These are phyloP conservation scores for Alternaria hordeiaustralica DNA, from an alignment of 2,329 filamentous ascomycete genomes.

Conservation along the genomic window DNA sequence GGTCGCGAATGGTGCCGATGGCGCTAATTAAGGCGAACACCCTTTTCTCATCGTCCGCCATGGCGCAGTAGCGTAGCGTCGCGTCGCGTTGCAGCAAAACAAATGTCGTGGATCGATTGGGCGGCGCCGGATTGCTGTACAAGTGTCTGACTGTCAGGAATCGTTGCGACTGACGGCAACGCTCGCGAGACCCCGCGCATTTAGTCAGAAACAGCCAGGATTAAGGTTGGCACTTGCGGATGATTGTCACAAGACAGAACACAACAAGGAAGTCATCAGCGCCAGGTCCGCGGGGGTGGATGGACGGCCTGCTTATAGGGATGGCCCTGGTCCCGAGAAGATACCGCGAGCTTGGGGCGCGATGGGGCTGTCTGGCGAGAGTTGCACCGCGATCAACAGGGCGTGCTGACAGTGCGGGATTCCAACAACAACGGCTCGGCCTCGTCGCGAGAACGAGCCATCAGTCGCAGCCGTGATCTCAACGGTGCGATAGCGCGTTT, in stretches of 20 bases:
- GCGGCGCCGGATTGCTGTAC: conserved; percentile 5
- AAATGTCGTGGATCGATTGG: conserved; percentile 4
- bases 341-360: conserved; percentile 1
- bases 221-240: conserved; percentile 19
- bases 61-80: conserved; percentile 21
- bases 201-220: conserved; percentile 1
- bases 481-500: conserved; percentile 4
- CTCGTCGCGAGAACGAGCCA: not conserved
- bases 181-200: conserved; percentile 6
- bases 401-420: not conserved
- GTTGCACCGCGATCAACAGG: not conserved
- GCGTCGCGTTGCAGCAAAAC: conserved; percentile 26
- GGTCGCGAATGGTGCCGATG: conserved; percentile 38
- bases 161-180: conserved; percentile 4
- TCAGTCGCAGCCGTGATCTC: not conserved
- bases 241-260: conserved; percentile 6
- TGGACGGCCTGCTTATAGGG: conserved; percentile 2
- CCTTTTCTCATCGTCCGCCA: conserved; percentile 36
- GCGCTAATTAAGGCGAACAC: conserved; percentile 37
- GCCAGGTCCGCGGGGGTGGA: conserved; percentile 4
- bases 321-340: conserved; percentile 11
- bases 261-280: conserved; percentile 1
- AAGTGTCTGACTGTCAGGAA: not conserved
- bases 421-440: not conserved
- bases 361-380: not conserved